Base-by-base conservation (phyloP, 2,329 filamentous ascomycete species). In the Emergomyces orientalis region DNA sequence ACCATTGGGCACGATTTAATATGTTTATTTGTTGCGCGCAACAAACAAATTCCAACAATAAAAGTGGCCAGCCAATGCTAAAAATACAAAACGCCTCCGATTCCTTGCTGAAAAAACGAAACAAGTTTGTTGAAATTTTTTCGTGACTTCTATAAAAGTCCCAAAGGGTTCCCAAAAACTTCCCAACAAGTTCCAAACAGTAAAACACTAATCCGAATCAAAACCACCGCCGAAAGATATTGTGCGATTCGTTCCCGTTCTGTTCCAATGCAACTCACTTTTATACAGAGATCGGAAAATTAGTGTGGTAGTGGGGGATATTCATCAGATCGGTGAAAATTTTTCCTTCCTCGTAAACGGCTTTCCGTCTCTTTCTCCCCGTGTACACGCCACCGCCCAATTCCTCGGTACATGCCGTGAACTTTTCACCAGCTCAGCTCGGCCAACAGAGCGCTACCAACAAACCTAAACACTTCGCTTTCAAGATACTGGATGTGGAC, bases 401-500 rank as follows among this genome's bases (percentile, higher is more conserved):
- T n/a, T 22, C 27, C 41, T 34, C 39, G 41, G 14, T 47, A 27
- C 19, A 59, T n/a, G 32, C n/a, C 27, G n/a, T 17, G n/a, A 22
- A 9, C 43, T 52, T 22, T 32, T 41, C 52, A 65, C 37, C n/a
- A 54, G 32, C 68, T 63, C 14, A 70, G 56, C 25, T 68, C 67
- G 19, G 52, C 57, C 55, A 69, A 49, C 55, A 70, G 60, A 6
- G 32, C 52, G 22, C 60, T 47, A 2, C 65, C 67, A 51, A 69
- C 63, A 13, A 65, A 54, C 49, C 43, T 58, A 14, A 62, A 37
- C 64, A 68, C 67, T 25, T 30, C 51, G 13, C 59, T 56, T 45
- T 69, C 65, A 17, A 25, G 56, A 27, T 68, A 63, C 25, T 60
- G 43, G 22, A 37, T 13, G 22, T 9, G n/a, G n/a, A 64, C 63